Base-by-base conservation (phyloP, 169 alveolate species). In the Eimeria praecox region DNA sequence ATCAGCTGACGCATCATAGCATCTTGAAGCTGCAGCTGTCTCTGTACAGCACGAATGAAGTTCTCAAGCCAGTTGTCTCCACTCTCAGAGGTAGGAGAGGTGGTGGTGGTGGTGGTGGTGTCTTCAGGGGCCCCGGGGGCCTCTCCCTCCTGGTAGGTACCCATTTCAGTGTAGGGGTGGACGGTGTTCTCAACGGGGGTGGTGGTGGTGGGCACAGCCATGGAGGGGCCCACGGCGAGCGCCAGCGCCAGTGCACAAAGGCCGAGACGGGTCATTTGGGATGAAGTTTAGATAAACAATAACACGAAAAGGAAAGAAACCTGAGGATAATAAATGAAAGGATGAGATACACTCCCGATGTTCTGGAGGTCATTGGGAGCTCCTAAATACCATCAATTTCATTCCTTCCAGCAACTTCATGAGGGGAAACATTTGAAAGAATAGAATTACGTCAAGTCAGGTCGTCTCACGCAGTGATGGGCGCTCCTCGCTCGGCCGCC, bases 21-120 rank as follows among this genome's bases (percentile, higher is more conserved):
- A 10, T 82, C 90, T 46, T 82, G 90, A 27, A 82, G 90, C 90
- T 82, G 90, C 90, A 82, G 71, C 90, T 82, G 90, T 5, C 54
- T 20, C 90, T 82, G 62, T 49, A 82, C 66, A 27, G 90, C 66
- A 5, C 54, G 46, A 20, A 82, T 16, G 33, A 82, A 82, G 71
- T 30, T 82, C 49, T 82, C 90, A 27, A 82, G 71, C 73, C 46
- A 44, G 1, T 82, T 10, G 14, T 82, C 90, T 8, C 52, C 71
- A 35, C 71, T 33, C 52, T 82, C 90, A 6, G 71, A 38, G 24
- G 46, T 16, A 27, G 66, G 66, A 27, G 66, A n/a, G 30, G 71
- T 5, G 2, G 90, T 82, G 33, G 66, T 52, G 46, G 90, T 44
- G 44, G 71, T 82, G 90, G 71, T 44, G 71, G 44, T 82, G 27